These are phyloP conservation scores for Pichia sporocuriosa DNA, from an alignment of 805 yeast genomes.

Conservation along the genomic window DNA sequence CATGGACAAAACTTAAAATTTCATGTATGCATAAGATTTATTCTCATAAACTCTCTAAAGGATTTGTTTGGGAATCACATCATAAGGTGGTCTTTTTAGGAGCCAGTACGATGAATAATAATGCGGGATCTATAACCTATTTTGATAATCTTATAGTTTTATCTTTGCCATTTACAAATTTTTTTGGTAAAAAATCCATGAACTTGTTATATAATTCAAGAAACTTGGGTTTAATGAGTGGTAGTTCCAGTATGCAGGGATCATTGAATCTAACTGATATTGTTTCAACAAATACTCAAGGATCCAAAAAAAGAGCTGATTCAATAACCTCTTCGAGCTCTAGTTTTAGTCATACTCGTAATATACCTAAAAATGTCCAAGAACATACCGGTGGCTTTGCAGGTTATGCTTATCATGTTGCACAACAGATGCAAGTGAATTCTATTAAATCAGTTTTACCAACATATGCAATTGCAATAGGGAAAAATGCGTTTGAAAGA, in stretches of 20 bases:
- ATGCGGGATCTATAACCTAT: conserved; percentile 41
- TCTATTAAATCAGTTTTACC: conserved; percentile 67
- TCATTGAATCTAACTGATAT: not conserved
- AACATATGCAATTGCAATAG: conserved; percentile 70
- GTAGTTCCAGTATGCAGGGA: too few relatives aligned
- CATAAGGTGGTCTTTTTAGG: conserved; percentile 65
- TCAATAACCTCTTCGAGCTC: conserved; percentile 4
- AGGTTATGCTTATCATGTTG: conserved; percentile 68
- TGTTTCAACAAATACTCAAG: conserved; percentile 1
- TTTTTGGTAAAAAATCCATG: conserved; percentile 22
- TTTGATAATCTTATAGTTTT: conserved; percentile 43
- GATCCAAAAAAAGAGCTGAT: not conserved
- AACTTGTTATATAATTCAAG: not conserved
- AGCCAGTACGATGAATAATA: conserved; percentile 35
- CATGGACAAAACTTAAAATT: conserved; percentile 59
- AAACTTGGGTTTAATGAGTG: too few relatives aligned
- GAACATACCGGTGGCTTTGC: conserved; percentile 40
- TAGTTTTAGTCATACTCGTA: conserved; percentile 1
- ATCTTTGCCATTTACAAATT: conserved; percentile 47
- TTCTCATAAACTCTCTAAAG: conserved; percentile 58
- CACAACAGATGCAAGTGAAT: conserved; percentile 62
- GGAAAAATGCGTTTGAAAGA: conserved; percentile 66
- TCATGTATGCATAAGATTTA: conserved; percentile 46
- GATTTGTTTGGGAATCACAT: conserved; percentile 72
- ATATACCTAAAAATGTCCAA: not conserved